Conservation (phyloP, 495 filamentous ascomycete genomes). For the Lindgomyces ingoldianus region DNA sequence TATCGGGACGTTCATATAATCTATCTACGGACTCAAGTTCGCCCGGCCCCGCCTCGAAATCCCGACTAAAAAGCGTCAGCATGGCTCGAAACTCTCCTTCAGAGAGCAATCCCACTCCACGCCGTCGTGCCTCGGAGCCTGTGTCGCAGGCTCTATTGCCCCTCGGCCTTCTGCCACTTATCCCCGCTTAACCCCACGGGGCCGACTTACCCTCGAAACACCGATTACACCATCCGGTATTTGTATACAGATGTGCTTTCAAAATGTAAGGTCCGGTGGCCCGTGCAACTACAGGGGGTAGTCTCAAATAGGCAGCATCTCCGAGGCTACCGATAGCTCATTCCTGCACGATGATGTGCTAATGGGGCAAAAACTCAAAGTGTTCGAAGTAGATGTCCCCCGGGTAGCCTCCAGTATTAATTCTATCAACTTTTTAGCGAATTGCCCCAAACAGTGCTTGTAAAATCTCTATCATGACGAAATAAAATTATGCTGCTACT, state of each 20-base stretch:
- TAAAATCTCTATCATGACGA: not conserved
- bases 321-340: not conserved
- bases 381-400: not conserved
- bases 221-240: too few species aligned
- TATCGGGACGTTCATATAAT: not conserved
- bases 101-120: not conserved
- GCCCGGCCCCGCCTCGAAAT: not conserved
- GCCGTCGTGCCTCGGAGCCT: too few species aligned
- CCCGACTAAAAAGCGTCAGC: not conserved
- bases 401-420: not conserved
- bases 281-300: too few species aligned
- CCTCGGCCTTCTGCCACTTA: too few species aligned
- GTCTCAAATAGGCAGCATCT: not conserved
- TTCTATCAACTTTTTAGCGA: not conserved
- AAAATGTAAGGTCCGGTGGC: not conserved
- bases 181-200: too few species aligned
- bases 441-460: not conserved
- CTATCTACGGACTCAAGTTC: not conserved
- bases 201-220: too few species aligned
- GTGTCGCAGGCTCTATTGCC: too few species aligned
- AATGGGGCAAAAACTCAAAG: too few species aligned
- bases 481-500: not conserved
- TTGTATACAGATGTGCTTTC: not conserved
- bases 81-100: not conserved
- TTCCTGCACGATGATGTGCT: too few species aligned